These are phyloP conservation scores for Talaromyces funiculosus DNA, from an alignment of 2,329 filamentous ascomycete species.

Conservation along the genomic window DNA sequence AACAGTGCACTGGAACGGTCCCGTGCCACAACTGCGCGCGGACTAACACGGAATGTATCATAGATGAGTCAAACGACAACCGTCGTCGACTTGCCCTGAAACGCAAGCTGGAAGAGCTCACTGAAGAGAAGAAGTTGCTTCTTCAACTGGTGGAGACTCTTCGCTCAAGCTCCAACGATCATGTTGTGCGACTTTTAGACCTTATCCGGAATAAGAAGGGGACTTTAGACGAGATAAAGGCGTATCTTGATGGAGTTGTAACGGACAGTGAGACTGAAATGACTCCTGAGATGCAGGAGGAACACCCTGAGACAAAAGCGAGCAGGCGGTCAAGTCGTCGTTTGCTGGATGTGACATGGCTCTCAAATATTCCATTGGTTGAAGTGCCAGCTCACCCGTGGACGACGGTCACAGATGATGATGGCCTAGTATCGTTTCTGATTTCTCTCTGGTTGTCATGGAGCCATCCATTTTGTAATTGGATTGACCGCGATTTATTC, in stretches of 20 bases:
- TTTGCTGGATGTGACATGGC: constrained; percentile 13
- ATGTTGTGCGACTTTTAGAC: constrained; percentile 10
- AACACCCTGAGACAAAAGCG: constrained; percentile 1
- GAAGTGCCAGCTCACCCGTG: constrained; percentile 12
- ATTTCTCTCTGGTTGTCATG: constrained; percentile 25
- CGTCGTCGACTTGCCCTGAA: constrained; percentile 22
- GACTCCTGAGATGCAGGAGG: constrained; percentile 8
- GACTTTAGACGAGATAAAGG: constrained; percentile 7
- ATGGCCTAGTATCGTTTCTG: constrained; percentile 12
- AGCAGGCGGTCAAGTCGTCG: constrained; percentile 6
- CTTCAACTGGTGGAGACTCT: constrained; percentile 19
- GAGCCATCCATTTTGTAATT: constrained; percentile 27
- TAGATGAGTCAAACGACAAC: constrained; percentile 21
- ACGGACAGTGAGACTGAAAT: constrained; percentile 3
- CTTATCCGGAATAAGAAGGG: constrained; percentile 6
- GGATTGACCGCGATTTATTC: constrained; percentile 30
- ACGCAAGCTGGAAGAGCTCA: constrained; percentile 21
- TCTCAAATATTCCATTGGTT: constrained; percentile 11
- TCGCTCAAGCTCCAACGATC: constrained; percentile 15
- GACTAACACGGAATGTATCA: constrained; percentile 19
- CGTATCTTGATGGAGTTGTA: constrained; percentile 2
- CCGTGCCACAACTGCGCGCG: constrained; percentile 22
- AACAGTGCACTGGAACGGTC: constrained; percentile 24
- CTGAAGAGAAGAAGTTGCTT: constrained; percentile 20
- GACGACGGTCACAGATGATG: constrained; percentile 12